A percentile compares a stretch with the other conserved stretches of the same genome.
These are phyloP conservation scores for Aureobasidium leucospermi DNA, from an alignment of 2,329 filamentous ascomycete genomes.

Conservation along the genomic window DNA sequence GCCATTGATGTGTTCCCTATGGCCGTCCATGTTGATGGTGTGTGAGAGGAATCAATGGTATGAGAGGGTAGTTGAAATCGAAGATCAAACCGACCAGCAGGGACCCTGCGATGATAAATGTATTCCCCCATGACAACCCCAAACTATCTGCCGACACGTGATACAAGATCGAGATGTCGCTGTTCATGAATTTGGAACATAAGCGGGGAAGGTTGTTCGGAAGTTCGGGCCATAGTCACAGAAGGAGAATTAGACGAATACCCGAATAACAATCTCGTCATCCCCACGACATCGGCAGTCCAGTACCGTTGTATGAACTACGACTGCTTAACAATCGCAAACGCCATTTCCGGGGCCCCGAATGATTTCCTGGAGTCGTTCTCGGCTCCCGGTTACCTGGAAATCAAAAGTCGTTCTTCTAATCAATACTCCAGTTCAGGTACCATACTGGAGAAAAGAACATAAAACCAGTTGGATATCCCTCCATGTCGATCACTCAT, in stretches of 20 bases:
- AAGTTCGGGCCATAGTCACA: background rate
- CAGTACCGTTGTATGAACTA: background rate
- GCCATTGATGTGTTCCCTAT: background rate
- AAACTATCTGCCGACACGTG: background rate
- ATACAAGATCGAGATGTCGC: background rate
- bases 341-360: constrained; percentile 5
- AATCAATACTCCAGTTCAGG: background rate
- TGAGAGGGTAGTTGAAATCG: background rate
- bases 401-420: background rate
- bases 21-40: background rate
- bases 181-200: background rate
- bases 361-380: background rate
- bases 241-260: background rate
- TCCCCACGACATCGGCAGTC: background rate
- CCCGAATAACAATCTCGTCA: background rate
- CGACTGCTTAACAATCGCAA: background rate
- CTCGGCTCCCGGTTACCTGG: background rate
- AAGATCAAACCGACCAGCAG: background rate
- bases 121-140: background rate
- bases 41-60: background rate
- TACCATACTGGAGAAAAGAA: background rate
- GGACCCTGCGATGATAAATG: background rate
- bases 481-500: background rate
- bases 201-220: background rate
- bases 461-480: background rate